Conservation (phyloP, 495 filamentous ascomycete species). For the Penicillium dipodomyicola region DNA sequence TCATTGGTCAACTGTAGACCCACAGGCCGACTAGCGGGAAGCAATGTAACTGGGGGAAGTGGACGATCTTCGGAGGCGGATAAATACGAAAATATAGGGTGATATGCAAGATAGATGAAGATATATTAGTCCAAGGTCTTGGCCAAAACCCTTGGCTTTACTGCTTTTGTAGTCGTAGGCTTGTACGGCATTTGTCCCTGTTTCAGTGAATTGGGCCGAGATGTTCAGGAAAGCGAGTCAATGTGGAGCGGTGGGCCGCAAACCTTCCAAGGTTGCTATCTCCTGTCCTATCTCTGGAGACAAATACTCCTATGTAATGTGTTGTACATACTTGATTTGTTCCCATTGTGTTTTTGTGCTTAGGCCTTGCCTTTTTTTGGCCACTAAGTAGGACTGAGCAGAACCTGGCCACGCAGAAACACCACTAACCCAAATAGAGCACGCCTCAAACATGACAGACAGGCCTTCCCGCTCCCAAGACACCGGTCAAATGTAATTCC, state of each 20-base stretch:
- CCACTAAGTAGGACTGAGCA: no score
- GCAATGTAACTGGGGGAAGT: neutral
- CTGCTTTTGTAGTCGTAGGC: neutral
- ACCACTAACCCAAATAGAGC: no score
- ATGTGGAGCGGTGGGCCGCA: constrained; percentile 6
- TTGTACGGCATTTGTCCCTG: neutral
- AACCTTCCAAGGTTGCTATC: constrained; percentile 3
- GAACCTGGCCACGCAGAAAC: no score
- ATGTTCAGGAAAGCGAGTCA: no score
- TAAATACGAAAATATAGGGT: neutral
- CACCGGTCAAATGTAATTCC: no score
- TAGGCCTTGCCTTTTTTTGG: no score
- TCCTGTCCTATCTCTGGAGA: constrained; percentile 2
- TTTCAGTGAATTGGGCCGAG: neutral
- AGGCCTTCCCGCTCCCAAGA: no score
- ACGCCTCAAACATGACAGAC: no score
- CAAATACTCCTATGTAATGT: constrained; percentile 6
- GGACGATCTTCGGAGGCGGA: constrained; percentile 6
- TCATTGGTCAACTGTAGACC: neutral
- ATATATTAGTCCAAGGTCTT: neutral
- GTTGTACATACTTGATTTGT: no score
- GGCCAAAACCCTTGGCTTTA: neutral
- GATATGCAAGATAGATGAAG: neutral
- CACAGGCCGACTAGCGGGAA: constrained; percentile 6
- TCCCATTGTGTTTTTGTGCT: no score